Evolutionary conservation across 2,329 filamentous ascomycete species (phyloP), one percentile per base, ranked within the genome.

Genomic region (Dactylellina cionopaga): DNA sequence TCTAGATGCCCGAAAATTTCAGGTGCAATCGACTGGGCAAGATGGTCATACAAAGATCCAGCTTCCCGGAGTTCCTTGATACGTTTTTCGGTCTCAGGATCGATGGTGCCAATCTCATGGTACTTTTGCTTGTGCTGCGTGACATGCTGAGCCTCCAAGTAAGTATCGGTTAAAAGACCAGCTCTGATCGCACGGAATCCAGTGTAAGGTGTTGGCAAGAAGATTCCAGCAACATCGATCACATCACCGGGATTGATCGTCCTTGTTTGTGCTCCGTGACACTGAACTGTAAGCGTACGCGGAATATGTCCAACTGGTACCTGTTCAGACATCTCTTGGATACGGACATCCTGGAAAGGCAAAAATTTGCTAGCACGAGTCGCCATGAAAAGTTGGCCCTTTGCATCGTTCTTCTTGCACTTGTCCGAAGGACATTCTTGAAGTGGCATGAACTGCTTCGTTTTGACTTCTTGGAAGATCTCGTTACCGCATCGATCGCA

Each of bases 321-420:
- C 80, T 99, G 95, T 80, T 99, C 95, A n/a, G 95, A 92, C 88
- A 98, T 92, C 80, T 99, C 95, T 81, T 99, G 95, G 64, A 99
- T 92, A 83, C 98, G 98, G 81, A 98, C 88, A 81, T 99, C 95
- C 81, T 99, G 95, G 83, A 99, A 99, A 2, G 95, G 92, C 78
- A 96, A 83, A 79, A 98, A 99, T 78, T 98, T 99, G 55, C 93
- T 97, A 0, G 94, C 95, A 77, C 95, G 87, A n/a, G 93, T 96
- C 0, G 94, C 97, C 35, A 96, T 88, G 80, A 96, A 94, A 37
- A 99, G 86, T 80, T 97, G 92, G 15, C 95, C 95, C 81, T 95
- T 96, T 76, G 92, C 88, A 80, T 96, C 92, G 81, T 97, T 98
- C 73, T 86, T 85, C 79, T 90, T 88, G 84, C 95, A 99, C 77